Evolutionary conservation across 202 grass and related monocot species (phyloP).

Genomic region (Zizania palustris): DNA sequence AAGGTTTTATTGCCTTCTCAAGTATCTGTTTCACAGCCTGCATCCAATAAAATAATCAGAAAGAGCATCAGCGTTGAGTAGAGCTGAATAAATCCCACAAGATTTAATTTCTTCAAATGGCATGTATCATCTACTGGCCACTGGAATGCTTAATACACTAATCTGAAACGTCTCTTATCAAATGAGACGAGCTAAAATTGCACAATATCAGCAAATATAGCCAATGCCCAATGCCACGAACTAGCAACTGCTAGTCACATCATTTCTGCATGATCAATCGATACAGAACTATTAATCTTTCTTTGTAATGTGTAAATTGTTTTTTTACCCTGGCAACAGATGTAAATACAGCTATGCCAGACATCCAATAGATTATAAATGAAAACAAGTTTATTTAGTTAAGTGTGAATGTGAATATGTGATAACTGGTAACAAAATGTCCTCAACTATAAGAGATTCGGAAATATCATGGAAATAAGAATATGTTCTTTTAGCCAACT

Average conservation of each 20-base stretch:
- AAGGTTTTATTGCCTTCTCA: constrained; percentile 41
- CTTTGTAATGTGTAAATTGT: not conserved
- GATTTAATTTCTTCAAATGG: not conserved
- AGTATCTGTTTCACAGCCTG: constrained; percentile 70
- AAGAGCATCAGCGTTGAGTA: not conserved
- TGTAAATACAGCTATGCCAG: constrained; percentile 18
- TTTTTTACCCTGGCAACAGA: not conserved
- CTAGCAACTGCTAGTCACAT: not conserved
- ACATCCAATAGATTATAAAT: not conserved
- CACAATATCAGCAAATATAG: not conserved
- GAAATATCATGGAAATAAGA: constrained; percentile 10
- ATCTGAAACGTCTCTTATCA: constrained; percentile 3
- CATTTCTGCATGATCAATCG: not conserved
- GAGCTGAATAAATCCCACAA: too few relatives aligned
- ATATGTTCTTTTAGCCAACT: constrained; percentile 30
- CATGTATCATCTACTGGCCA: not conserved
- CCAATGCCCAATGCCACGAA: not conserved
- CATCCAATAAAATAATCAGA: not conserved
- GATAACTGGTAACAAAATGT: not conserved
- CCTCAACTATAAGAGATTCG: constrained; percentile 29
- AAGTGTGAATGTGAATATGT: not conserved
- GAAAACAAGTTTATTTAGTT: not conserved
- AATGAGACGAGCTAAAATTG: not conserved
- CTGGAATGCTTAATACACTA: not conserved
- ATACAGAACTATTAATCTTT: too few relatives aligned